Conservation (phyloP, 108 stramenopile species). For the Nannochloropsis granulata region DNA sequence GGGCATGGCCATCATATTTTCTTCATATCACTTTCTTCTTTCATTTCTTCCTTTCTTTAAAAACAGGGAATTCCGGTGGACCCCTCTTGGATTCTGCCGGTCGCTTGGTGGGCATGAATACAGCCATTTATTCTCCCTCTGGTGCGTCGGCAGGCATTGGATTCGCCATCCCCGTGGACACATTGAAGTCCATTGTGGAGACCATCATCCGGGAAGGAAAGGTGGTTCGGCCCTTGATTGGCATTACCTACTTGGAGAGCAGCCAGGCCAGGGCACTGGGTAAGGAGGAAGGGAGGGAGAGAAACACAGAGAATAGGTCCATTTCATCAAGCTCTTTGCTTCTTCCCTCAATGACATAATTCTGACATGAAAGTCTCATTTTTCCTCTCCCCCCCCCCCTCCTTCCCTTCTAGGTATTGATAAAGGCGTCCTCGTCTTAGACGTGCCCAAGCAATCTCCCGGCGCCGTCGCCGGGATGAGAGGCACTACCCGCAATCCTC, state of each 20-base stretch:
- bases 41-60: not conserved
- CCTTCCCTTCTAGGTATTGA: slow-evolving; percentile 41
- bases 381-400: no score
- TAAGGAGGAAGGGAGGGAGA: not conserved
- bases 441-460: slow-evolving; percentile 45
- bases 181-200: slow-evolving; percentile 52
- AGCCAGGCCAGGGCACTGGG: slow-evolving; percentile 64
- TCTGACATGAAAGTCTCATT: no score
- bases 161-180: slow-evolving; percentile 84
- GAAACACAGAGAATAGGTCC: not conserved
- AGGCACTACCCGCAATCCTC: not conserved
- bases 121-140: slow-evolving; percentile 68
- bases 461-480: slow-evolving; percentile 4
- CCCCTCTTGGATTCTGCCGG: slow-evolving; percentile 61
- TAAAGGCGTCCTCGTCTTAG: slow-evolving; percentile 70
- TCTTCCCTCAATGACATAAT: no score
- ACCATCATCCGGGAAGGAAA: slow-evolving; percentile 64
- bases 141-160: slow-evolving; percentile 72
- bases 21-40: not conserved
- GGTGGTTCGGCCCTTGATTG: slow-evolving; percentile 66
- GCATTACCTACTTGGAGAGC: slow-evolving; percentile 66
- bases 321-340: no score
- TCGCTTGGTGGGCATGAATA: slow-evolving; percentile 78
- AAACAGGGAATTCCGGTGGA: slow-evolving; percentile 58
- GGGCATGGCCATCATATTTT: no score